phyloP scores from a whole-genome alignment of 2,329 filamentous ascomycete species.

The Blastomyces parvus region DNA sequence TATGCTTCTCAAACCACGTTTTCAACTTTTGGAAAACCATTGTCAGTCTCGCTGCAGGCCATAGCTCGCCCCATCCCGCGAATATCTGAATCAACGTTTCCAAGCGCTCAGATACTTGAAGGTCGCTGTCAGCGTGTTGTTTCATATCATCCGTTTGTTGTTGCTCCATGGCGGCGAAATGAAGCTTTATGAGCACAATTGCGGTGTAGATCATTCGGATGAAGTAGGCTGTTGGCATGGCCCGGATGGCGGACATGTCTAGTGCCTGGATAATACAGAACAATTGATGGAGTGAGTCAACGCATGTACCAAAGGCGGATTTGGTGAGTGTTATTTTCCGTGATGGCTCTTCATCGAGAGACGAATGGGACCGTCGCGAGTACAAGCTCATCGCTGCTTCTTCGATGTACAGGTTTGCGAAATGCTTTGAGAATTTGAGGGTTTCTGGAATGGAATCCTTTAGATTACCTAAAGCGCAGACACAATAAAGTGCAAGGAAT shows the following conservation, averaged over 20 bases:
- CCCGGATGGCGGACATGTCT: not conserved
- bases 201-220: not conserved
- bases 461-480: not conserved
- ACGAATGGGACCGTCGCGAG: not conserved
- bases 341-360: not conserved
- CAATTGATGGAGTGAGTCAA: not conserved
- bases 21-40: not conserved
- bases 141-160: not conserved
- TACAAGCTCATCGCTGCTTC: not conserved
- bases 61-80: constrained; percentile 1
- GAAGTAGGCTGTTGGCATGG: not conserved
- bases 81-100: constrained; percentile 5
- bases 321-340: not conserved
- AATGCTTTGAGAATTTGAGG: not conserved
- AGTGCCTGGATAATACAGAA: not conserved
- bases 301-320: not conserved
- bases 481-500: not conserved
- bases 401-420: not conserved
- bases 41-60: not conserved
- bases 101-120: not conserved
- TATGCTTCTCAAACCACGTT: not conserved
- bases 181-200: not conserved
- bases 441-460: not conserved
- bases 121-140: not conserved
- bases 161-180: not conserved